Evolutionary conservation across 805 yeast species (phyloP), one percentile per base, ranked within the genome.

Genomic region (Yamadazyma nakazawae): DNA sequence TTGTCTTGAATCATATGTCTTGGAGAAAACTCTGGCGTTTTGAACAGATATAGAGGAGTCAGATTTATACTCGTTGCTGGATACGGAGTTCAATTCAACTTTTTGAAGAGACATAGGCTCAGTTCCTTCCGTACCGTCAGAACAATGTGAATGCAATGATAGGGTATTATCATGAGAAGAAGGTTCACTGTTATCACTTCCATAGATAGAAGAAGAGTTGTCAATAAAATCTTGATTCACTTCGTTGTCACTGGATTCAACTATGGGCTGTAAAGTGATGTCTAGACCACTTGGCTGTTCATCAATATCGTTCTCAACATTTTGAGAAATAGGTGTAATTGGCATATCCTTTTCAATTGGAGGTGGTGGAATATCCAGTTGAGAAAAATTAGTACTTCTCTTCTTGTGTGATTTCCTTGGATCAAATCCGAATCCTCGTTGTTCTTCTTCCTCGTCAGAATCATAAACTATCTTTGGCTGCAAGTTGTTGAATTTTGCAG

Each of bases 61-160:
- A 17, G 46, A 43, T n/a, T 34, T 35, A 32, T 35, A 43, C 42
- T 51, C 54, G 26, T 44, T 47, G 11, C 53, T 49, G 19, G 43
- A 32, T 38, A 52, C 34, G 3, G 51, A 38, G 38, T 48, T 47
- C 19, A 52, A 47, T 3, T 52, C 50, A 19, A 36, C 35, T 25
- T 52, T 52, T 26, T 44, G 47, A 7, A 47, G 17, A 10, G 55
- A 49, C 52, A 52, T 49, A 45, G 55, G 55, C 37, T 49, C 53
- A 40, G 55, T 52, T 26, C 45, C 52, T 37, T 52, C 52, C 18
- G 55, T 52, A 10, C 51, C 51, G 12, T 40, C 43, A 26, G 67
- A 64, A 55, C 62, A 62, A 50, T 68, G 71, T 49, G 68, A 62
- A 51, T 68, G 72, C 53, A 72, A 68, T 1, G 76, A 71, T 34